phyloP scores from a whole-genome alignment of 441 rosid species.

The Erodium texanum region DNA sequence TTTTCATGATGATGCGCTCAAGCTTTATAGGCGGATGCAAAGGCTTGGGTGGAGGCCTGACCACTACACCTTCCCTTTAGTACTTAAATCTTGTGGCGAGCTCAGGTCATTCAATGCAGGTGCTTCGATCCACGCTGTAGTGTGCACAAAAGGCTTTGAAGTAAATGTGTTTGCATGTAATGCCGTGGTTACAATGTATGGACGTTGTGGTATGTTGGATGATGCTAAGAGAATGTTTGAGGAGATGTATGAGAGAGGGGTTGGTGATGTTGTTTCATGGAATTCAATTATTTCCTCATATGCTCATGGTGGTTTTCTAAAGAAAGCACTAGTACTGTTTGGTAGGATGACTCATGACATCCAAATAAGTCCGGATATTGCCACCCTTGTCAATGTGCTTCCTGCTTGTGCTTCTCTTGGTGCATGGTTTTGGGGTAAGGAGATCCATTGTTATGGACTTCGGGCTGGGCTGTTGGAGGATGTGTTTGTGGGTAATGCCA shows the following conservation, averaged over 20 bases:
- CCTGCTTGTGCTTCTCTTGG: conserved; percentile 57
- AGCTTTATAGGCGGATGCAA: conserved; percentile 38
- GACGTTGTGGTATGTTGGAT: conserved; percentile 40
- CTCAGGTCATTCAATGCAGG: conserved; percentile 33
- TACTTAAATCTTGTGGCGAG: conserved; percentile 72
- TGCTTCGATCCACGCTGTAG: conserved; percentile 42
- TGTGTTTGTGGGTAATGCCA: conserved; percentile 58
- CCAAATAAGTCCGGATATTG: conserved; percentile 37
- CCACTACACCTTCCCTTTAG: conserved; percentile 66
- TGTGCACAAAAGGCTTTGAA: conserved; percentile 36
- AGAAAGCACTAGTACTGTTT: conserved; percentile 41
- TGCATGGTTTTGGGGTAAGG: conserved; percentile 39
- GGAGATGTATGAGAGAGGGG: conserved; percentile 38
- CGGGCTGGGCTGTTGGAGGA: conserved; percentile 45
- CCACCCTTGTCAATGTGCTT: conserved; percentile 65
- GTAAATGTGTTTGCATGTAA: conserved; percentile 67
- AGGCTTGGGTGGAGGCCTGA: conserved; percentile 61
- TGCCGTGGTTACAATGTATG: conserved; percentile 58
- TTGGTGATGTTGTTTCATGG: conserved; percentile 72
- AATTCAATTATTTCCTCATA: conserved; percentile 60
- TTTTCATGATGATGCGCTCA: conserved; percentile 27
- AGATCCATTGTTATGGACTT: conserved; percentile 49
- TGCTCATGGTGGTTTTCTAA: conserved; percentile 39
- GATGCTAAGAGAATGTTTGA: conserved; percentile 62
- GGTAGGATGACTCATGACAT: conserved; percentile 36